Base-by-base conservation (phyloP, 768 basidiomycete species). In the Boletus subcaerulescens region DNA sequence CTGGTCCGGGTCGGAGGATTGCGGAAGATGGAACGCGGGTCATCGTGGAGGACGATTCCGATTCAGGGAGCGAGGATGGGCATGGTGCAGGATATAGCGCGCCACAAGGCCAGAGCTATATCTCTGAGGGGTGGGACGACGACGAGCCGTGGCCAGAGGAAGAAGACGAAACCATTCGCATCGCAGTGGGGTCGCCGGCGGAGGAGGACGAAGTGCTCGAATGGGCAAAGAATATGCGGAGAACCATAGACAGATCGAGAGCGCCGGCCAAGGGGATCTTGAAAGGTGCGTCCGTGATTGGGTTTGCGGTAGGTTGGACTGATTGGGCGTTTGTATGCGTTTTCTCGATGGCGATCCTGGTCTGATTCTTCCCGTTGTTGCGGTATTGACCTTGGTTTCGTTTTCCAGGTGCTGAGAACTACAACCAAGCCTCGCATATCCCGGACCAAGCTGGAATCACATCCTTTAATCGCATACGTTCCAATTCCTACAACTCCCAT, bases 221-320 rank as follows among this genome's bases (percentile, higher is more conserved):
- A 20, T 93, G 91, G 91, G 91, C 88, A 41, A 76, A 82, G 33
- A 79, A 86, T 58, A 64, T 93, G 55, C 82, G 92, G 62, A 73
- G 89, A 62, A 87, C 87, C 67, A 62, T 87, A 26, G 87, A 95
- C 76, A 75, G 82, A 71, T 73, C 78, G 38, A 75, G 81, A 61
- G 64, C 74, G 59, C 93, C 92, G 4, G 73, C 83, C 29, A 91
- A 80, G 70, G 93, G 96, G 20, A 98, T 99, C 53, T 73, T 99
- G 58, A 99, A 98, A 71, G 68, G 86, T 82, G 43, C 31, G 66
- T 56, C 4, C 22, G 22, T 60, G 44, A 7, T 20, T 5, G 29
- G 42, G 29, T 32, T 20, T 29, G 32, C 26, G 45, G 9, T 15
- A 3, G 44, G 61, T 53, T 45, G 44, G 44, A 51, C 61, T 54